Base-by-base conservation (phyloP, 306 rosid species). In the Citrullus mucosospermus region DNA sequence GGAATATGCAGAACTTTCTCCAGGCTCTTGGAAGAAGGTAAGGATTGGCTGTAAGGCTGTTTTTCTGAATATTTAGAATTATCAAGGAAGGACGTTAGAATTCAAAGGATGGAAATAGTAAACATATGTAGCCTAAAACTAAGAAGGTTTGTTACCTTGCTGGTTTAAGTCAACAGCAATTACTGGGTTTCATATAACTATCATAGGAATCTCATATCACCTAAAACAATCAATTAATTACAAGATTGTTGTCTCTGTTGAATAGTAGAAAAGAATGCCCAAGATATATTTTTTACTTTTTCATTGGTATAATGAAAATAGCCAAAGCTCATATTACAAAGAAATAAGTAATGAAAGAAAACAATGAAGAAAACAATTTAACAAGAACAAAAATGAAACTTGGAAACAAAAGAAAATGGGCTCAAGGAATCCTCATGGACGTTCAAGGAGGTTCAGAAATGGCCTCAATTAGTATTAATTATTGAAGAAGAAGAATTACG, bases 1-100 rank as follows among this genome's bases (percentile, higher is more conserved):
- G 98, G 75, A 88, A 93, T 69, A 90, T 91, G 85, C 96, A 93
- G 78, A 91, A 91, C 86, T 93, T 91, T 82, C 97, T 93, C 76
- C 98, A 90, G 82, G 89, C 91, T 76, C 98, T 93, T 76, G 98
- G 89, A 39, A 80, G 80, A 61, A 87, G 97, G 98, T 93, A 85
- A 75, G 43, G 34, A 54, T 22, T 18, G 25, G 66, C 63, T 71
- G 18, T 78, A 30, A 32, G 22, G 28, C 25, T 72, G 22, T 50
- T 72, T 71, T 48, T 72, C 56, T 30, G 44, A 15, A 72, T 72
- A 15, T 72, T 72, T 71, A 28, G 12, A 72, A 50, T 16, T 72
- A 50, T 30, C 20, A 8, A 67, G 15, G 17, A 51, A 30, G 58
- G 20, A 71, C 7, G 44, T 50, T 28, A 71, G 76, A 71, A n/a